A percentile compares a stretch with the other conserved stretches of the same genome.
Conservation (phyloP, 805 yeast species). For the Saturnispora galanensis region DNA sequence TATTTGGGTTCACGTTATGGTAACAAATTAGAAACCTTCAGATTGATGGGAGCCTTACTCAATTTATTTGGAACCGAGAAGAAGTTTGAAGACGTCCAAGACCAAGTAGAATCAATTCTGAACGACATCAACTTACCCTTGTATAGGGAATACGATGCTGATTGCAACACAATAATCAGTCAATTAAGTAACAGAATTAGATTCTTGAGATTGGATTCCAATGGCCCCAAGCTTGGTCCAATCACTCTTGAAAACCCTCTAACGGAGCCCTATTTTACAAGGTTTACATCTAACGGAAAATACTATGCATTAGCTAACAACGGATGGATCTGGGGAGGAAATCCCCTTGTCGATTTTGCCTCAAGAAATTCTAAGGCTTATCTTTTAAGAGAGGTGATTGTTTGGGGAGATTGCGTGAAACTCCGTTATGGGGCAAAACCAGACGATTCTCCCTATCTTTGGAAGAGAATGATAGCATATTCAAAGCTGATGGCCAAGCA, state of each 20-base stretch:
- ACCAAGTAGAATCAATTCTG: slow-evolving; percentile 42
- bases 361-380: slow-evolving; percentile 70
- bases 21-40: slow-evolving; percentile 41
- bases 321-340: slow-evolving; percentile 98
- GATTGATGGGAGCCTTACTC: slow-evolving; percentile 45
- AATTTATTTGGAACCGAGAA: slow-evolving; percentile 25
- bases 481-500: slow-evolving; percentile 58
- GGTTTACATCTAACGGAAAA: slow-evolving; percentile 48
- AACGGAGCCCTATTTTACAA: slow-evolving; percentile 81
- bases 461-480: slow-evolving; percentile 82
- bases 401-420: slow-evolving; percentile 97
- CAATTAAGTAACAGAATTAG: slow-evolving; percentile 72
- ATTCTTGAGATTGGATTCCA: slow-evolving; percentile 62
- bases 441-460: slow-evolving; percentile 77
- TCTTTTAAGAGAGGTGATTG: slow-evolving; percentile 82
- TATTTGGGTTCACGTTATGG: slow-evolving; percentile 39
- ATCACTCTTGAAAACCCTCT: slow-evolving; percentile 50
- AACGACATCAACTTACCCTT: slow-evolving; percentile 71
- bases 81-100: slow-evolving; percentile 16
- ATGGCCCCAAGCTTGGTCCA: slow-evolving; percentile 76
- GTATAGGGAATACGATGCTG: slow-evolving; percentile 69
- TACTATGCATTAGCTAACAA: slow-evolving; percentile 78
- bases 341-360: slow-evolving; percentile 91
- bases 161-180: slow-evolving; percentile 48
- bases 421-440: slow-evolving; percentile 72